Evolutionary conservation across 495 filamentous ascomycete genomes (phyloP).

Genomic region (Talaromyces stipitatus): DNA sequence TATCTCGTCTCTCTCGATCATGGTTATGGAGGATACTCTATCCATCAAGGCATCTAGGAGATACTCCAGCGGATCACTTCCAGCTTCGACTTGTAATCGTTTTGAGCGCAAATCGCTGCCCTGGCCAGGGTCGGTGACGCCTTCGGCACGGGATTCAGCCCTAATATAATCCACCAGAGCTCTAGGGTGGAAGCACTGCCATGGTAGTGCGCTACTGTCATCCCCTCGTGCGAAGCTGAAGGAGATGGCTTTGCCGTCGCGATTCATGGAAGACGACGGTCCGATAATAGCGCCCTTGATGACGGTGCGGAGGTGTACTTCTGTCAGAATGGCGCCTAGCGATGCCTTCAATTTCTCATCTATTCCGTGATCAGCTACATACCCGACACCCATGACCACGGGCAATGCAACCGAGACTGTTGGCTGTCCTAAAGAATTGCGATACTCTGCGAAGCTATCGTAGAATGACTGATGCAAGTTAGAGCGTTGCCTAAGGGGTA

Average conservation of each 20-base stretch:
- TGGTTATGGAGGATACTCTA: neutral
- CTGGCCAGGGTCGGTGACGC: neutral
- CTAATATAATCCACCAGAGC: neutral
- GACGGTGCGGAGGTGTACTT: neutral
- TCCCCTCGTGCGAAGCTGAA: neutral
- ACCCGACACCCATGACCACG: too few relatives aligned
- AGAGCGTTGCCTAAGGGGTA: too few relatives aligned
- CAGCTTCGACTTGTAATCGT: neutral
- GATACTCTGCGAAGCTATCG: too few relatives aligned
- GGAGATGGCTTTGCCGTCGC: neutral
- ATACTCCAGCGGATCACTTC: conserved; percentile 43
- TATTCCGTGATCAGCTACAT: too few relatives aligned
- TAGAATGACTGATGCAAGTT: too few relatives aligned
- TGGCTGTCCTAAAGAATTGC: too few relatives aligned
- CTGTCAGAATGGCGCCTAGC: neutral
- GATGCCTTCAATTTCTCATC: neutral
- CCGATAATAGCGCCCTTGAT: neutral
- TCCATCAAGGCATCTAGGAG: conserved; percentile 58
- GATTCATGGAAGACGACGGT: neutral
- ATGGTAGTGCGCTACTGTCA: neutral
- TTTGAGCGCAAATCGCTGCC: neutral
- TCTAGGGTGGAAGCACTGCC: neutral
- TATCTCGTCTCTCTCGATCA: neutral
- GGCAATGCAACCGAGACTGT: too few relatives aligned
- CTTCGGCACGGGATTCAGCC: neutral